phyloP scores from a whole-genome alignment of 2,329 filamentous ascomycete species.

The Sphaerulina populicola region DNA sequence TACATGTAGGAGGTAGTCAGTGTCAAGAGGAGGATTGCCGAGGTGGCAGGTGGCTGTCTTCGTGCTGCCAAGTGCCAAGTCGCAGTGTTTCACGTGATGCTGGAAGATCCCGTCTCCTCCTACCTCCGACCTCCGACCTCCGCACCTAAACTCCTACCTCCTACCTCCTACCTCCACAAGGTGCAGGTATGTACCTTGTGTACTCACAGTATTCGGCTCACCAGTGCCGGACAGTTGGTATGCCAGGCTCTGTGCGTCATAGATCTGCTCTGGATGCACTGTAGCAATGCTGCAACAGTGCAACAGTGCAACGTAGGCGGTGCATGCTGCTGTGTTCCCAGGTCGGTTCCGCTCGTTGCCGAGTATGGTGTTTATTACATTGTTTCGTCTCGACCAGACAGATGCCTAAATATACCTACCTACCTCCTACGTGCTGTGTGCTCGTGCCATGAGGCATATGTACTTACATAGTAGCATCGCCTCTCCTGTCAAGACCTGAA shows the following conservation, averaged over 20 bases:
- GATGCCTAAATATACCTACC: not conserved
- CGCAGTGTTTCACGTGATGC: not conserved
- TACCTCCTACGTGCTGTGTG: not conserved
- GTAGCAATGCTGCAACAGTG: not conserved
- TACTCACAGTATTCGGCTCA: constrained; percentile 3
- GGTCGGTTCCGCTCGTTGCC: constrained; percentile 9
- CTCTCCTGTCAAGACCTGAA: not conserved
- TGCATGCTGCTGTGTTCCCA: not conserved
- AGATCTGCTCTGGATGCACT: constrained; percentile 1
- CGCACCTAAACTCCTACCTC: too few species aligned
- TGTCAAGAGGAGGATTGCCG: not conserved
- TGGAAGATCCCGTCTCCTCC: too few species aligned
- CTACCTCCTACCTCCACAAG: too few species aligned
- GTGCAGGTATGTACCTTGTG: too few species aligned
- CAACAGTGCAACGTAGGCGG: not conserved
- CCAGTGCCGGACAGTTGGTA: not conserved
- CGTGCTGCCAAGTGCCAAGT: not conserved
- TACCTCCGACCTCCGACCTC: not conserved
- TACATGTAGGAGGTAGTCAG: too few species aligned
- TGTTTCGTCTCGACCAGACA: not conserved
- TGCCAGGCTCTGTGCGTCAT: not conserved
- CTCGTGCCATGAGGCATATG: not conserved
- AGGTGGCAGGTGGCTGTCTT: not conserved
- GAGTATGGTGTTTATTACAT: not conserved
- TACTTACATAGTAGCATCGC: not conserved